phyloP scores from a whole-genome alignment of 2,329 filamentous ascomycete species.

The Sordariomycetes sp. region DNA sequence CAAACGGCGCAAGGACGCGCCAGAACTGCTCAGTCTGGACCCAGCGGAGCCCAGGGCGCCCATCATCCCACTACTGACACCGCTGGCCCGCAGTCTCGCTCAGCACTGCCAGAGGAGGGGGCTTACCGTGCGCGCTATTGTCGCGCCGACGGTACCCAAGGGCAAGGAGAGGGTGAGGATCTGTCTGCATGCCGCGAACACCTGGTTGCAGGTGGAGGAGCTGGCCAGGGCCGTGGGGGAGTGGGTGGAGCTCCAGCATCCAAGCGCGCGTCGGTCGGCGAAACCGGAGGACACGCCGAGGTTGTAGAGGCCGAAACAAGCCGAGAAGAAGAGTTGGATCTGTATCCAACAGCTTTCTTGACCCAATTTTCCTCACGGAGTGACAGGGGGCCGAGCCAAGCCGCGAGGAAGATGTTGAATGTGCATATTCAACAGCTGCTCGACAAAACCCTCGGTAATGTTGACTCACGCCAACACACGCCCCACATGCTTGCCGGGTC shows the following conservation, averaged over 20 bases:
- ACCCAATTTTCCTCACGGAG: no score
- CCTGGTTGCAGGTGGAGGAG: slow-evolving; percentile 37
- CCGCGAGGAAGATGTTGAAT: no score
- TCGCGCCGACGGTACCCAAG: slow-evolving; percentile 52
- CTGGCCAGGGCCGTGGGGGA: slow-evolving; percentile 31
- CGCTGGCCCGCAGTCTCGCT: slow-evolving; percentile 43
- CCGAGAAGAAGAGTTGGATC: background rate
- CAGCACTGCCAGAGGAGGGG: slow-evolving; percentile 43
- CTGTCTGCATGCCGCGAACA: slow-evolving; percentile 57
- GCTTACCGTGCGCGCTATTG: slow-evolving; percentile 50
- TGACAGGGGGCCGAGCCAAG: no score
- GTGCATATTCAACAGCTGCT: no score
- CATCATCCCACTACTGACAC: slow-evolving; percentile 50
- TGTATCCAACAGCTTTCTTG: background rate
- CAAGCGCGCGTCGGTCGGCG: background rate
- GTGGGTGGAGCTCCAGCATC: slow-evolving; percentile 25
- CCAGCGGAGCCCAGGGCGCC: slow-evolving; percentile 34
- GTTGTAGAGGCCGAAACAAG: background rate
- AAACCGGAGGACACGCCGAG: background rate
- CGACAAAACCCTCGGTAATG: no score
- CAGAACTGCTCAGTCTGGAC: slow-evolving; percentile 18
- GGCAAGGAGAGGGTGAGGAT: slow-evolving; percentile 52
- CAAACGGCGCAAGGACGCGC: background rate
- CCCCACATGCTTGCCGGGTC: background rate
- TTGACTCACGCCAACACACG: background rate